These are phyloP conservation scores for Fusarium denticulatum DNA, from an alignment of 2,329 filamentous ascomycete genomes.

Conservation along the genomic window DNA sequence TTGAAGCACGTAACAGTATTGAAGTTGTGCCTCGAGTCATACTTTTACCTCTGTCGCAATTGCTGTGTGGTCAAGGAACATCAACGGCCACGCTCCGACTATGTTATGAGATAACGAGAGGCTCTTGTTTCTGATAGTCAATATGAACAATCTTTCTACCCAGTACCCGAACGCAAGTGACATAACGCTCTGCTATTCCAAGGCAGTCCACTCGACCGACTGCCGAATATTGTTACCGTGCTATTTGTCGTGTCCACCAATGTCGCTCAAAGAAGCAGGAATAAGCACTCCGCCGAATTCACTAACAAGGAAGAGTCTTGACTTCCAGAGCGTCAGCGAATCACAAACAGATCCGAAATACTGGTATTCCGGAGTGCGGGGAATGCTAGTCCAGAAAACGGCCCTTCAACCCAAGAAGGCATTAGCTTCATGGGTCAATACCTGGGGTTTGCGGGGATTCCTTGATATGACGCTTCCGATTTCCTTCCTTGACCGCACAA, in stretches of 20 bases:
- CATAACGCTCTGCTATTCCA: neutral
- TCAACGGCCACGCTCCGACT: neutral
- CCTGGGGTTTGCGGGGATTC: neutral
- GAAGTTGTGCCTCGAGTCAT: neutral
- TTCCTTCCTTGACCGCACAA: neutral
- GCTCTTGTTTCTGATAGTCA: neutral
- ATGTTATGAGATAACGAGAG: accelerated
- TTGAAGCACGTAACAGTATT: neutral
- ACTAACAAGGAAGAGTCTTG: neutral
- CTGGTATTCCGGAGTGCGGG: neutral
- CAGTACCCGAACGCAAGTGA: too few species aligned
- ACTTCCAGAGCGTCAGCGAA: neutral
- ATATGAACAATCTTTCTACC: neutral
- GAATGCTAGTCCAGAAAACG: neutral
- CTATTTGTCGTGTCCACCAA: neutral
- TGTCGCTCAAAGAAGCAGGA: neutral
- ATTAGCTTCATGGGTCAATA: neutral
- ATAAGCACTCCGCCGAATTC: neutral
- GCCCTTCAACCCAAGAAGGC: neutral
- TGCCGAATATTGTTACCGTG: neutral
- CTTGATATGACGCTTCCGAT: neutral
- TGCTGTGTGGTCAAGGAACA: too few species aligned
- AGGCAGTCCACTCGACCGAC: neutral
- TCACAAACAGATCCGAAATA: neutral
- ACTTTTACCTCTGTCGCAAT: too few species aligned